Base-by-base conservation (phyloP, 768 basidiomycete genomes). In the Calocybe indica region DNA sequence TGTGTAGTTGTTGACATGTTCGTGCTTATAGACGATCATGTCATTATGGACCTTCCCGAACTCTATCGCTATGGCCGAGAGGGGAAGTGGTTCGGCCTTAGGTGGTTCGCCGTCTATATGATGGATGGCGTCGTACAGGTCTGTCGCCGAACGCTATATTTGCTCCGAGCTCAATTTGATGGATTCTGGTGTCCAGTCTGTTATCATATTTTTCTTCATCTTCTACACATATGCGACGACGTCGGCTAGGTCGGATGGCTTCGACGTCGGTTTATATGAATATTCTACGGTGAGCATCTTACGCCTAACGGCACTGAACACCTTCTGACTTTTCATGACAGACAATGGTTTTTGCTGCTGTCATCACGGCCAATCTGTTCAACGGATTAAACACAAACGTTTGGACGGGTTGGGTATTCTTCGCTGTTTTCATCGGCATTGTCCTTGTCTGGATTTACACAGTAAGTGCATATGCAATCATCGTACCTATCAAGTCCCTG, bases 341-440 rank as follows among this genome's bases (percentile, higher is more conserved):
- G 85, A 80, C 80, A 2, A 94, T 97, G 88, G 90, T 79, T 11
- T 77, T 98, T 40, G 67, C 80, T 7, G 79, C 88, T 6, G 90
- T 90, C 32, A 75, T 87, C 60, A 70, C 76, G 11, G 87, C 83
- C 40, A 88, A 92, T 62, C 57, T 91, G 43, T 96, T 85, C 71
- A 87, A 88, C 48, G 92, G 92, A n/a, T 72, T 98, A 38, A 91
- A 83, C 62, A 87, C 87, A 2, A 79, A 77, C 45, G 80, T 83
- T 1, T 97, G 95, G 95, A 93, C 85, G 5, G 79, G 74, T 13
- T 97, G 92, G 91, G 80, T 95, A 12, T 85, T 82, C 65, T 88
- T 91, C 51, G 80, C 85, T 14, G 73, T 96, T 33, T 75, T 79
- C 43, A 62, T 97, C 50, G 95, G 95, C 22, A 85, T 88, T 14